Percentiles rank a stretch among this genome's conserved stretches.
Conservation (phyloP, 345 rosid genomes). For the Citrus sp. region DNA sequence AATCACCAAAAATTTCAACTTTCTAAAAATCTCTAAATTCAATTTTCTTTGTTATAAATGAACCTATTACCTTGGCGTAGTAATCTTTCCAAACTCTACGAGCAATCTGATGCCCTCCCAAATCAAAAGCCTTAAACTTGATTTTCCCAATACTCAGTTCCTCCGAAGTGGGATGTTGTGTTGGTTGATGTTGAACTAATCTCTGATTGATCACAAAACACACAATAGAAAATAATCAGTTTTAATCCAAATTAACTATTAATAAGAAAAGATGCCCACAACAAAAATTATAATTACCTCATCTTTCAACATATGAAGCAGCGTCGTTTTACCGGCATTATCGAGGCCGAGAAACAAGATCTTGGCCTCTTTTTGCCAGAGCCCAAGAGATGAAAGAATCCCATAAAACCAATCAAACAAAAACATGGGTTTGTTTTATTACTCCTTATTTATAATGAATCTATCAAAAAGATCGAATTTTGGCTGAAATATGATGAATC, state of each 20-base stretch:
- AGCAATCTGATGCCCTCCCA: conserved; percentile 91
- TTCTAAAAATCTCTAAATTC: background rate
- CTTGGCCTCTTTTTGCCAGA: conserved; percentile 84
- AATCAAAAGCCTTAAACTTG: conserved; percentile 83
- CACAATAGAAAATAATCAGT: background rate
- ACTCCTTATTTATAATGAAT: background rate
- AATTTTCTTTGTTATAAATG: background rate
- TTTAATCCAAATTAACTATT: background rate
- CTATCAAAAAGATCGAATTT: background rate
- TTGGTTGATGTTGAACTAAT: conserved; percentile 83
- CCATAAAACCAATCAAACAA: conserved; percentile 81
- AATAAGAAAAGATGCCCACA: background rate
- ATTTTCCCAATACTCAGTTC: conserved; percentile 80
- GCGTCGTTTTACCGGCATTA: conserved; percentile 79
- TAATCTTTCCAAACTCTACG: conserved; percentile 87
- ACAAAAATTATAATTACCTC: conserved; percentile 35
- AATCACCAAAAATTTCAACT: background rate
- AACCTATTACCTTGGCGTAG: conserved; percentile 59
- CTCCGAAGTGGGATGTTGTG: conserved; percentile 78
- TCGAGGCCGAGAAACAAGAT: conserved; percentile 82
- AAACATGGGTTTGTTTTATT: conserved; percentile 42
- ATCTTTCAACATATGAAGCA: conserved; percentile 86
- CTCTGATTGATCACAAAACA: conserved; percentile 38
- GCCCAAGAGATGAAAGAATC: conserved; percentile 63
- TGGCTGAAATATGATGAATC: background rate